Base-by-base conservation (phyloP, 495 filamentous ascomycete genomes). In the Diplogelasinospora grovesii region DNA sequence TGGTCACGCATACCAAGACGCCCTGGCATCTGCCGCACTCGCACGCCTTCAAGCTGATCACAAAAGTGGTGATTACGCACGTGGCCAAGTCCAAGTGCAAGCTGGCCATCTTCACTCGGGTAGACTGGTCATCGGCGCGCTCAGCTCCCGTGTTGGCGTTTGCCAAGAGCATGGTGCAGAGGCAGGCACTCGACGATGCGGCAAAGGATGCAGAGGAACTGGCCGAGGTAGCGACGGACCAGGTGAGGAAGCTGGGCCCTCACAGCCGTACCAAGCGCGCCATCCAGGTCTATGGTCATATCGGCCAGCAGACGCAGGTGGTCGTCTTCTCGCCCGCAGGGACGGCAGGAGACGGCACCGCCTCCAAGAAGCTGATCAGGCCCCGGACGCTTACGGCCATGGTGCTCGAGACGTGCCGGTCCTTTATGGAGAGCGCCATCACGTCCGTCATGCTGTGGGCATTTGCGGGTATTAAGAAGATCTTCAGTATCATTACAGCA, bases 61-160 rank as follows among this genome's bases (percentile, higher is more conserved):
- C 77, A 46, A 96, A 95, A 65, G 78, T 95, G 39, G 87, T 95
- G 33, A 94, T 98, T 44, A 95, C 92, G 8, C 86, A 95, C 56
- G 72, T 89, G 39, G 78, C 86, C 11, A 96, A 95, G 59, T 88
- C 85, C 11, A 89, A 84, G 58, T 89, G 88, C 59, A 96, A 90
- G 61, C 74, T 98, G 28, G 79, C 88, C 14, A 78, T 98, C 34
- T 95, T 83, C 62, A 88, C 79, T 20, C 82, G 82, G 48, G 82
- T 94, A 14, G 85, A 86, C 39, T 98, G 92, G 92, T 73, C 79
- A 20, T 78, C 77, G 51, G 64, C 74, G 26, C 81, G 82, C 3
- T n/a, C n/a, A n/a, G n/a, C n/a, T n/a, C n/a, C n/a, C n/a, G n/a
- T n/a, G n/a, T n/a, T n/a, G n/a, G 69, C 62, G 39, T 77, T 76